Base-by-base conservation (phyloP, 2,329 filamentous ascomycete species). In the Plenodomus biglobosus region DNA sequence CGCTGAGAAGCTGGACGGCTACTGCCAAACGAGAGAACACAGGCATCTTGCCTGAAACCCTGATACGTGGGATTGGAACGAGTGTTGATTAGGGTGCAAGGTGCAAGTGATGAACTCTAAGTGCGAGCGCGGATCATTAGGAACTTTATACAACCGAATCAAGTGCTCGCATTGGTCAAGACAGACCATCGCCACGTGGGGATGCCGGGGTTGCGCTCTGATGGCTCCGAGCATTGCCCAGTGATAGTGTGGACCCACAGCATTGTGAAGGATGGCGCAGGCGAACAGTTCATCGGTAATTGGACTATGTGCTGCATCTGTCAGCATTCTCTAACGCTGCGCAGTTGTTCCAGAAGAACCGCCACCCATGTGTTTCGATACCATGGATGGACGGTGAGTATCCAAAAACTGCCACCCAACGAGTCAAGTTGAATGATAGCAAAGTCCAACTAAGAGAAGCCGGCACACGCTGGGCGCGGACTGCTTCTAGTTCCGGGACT, bases 1-100 rank as follows among this genome's bases (percentile, higher is more conserved):
- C 45, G 52, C 56, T 50, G 47, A 62, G 42, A 15, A 64, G 51
- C 55, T 63, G 62, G 40, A 58, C 52, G 41, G 58, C 58, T 15
- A 58, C 52, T n/a, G 60, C 61, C 40, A 66, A 50, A 47, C 62
- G 58, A 35, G 59, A 61, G 47, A 62, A 62, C 10, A 44, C 52
- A 51, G 58, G 55, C 61, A 65, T 65, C 38, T 55, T 37, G 16
- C 16, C 13, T 58, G 50, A 51, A 21, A 37, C 30, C 52, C 47
- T 48, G 47, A 30, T 37, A n/a, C 22, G 39, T 49, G 39, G n/a
- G 15, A 16, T 51, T 24, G 53, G 32, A 61, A 57, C 48, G 53
- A 64, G 27, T 40, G 59, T 54, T 41, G 38, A 41, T 39, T 40
- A 22, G 44, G 42, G 32, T 32, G 27, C 42, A 27, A 24, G 39